Base-by-base conservation (phyloP, 805 yeast species). In the Teunomyces atbi region DNA sequence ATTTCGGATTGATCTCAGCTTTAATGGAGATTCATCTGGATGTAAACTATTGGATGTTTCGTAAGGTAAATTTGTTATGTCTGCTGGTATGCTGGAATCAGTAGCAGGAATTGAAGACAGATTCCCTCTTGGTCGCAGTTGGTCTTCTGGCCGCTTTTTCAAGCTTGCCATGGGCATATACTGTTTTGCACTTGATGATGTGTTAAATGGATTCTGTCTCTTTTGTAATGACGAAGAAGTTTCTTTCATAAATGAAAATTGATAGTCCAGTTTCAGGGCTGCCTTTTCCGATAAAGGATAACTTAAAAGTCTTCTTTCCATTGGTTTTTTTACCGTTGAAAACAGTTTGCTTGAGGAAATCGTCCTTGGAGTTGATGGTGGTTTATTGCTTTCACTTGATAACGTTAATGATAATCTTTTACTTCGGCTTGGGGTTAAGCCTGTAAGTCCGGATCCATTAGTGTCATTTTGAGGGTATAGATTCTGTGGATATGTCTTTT, bases 161-260 rank as follows among this genome's bases (percentile, higher is more conserved):
- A 36, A 21, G 21, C 10, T 36, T 20, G 11, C 28, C 16, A 36
- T 36, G 6, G 39, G 39, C 11, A 28, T 20, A 7, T 36, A 13
- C 4, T 20, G 39, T 7, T 36, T 36, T 54, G 33, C 18, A 30
- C 5, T 18, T 3, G 47, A 13, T 15, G 34, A 6, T 19, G 46
- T 28, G 10, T 27, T 36, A 27, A 34, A 40, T 3, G 46, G 48
- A 39, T 41, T 46, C 49, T 44, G 60, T 49, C 62, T 66, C 46
- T 70, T 67, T 46, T 62, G 61, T 15, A 62, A 53, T 1, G 76
- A 70, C 2, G 74, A 66, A 10, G 73, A 52, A 0, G 76, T 71
- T 7, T 66, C 73, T 34, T 60, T 58, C 77, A 71, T 71, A 48
- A 71, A 71, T 5, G 75, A 68, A 41, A 64, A 61, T 36, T 54